Evolutionary conservation across 345 rosid species (phyloP), one percentile per base, ranked within the genome.

Genomic region (Sapria himalayana): DNA sequence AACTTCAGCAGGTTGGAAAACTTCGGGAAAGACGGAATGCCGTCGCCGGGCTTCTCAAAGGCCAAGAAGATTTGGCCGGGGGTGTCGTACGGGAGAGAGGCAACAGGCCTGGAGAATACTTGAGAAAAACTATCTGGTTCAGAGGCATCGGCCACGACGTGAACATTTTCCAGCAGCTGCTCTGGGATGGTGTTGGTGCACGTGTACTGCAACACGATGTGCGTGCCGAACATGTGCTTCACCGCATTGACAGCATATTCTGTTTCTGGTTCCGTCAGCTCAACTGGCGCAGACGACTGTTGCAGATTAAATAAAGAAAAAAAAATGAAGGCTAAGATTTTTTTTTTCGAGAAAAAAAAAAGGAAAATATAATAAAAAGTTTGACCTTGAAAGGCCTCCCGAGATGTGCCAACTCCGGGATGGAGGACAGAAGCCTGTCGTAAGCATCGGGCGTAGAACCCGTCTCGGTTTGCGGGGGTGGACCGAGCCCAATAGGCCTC

Each of bases 311-410:
- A 57, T 1, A 25, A 48, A 56, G 42, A 18, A 29, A 45, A 21
- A 18, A 47, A 29, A 45, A n/a, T n/a, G n/a, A n/a, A n/a, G 27
- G 33, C 36, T 14, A 36, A 35, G 22, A 39, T 27, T 2, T 24
- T 15, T 16, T 46, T 29, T 39, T 9, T 10, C 10, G 38, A 40
- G 48, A 37, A 51, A 33, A 21, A 27, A 13, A 44, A 4, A 37
- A 37, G 21, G 29, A 37, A 33, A 36, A 24, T 18, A 9, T 25
- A 5, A 36, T 37, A 18, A 31, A 4, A 19, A 50, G n/a, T n/a
- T n/a, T n/a, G 56, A 89, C 98, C 85, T 89, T 89, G 76, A 89
- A 89, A 58, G 74, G 86, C 66, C 72, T 72, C 51, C 98, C 91
- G 37, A 74, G 79, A 69, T 45, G 43, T 17, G 91, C 56, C 60